phyloP scores from a whole-genome alignment of 768 basidiomycete genomes.

The Rhodotorula diobovata region DNA sequence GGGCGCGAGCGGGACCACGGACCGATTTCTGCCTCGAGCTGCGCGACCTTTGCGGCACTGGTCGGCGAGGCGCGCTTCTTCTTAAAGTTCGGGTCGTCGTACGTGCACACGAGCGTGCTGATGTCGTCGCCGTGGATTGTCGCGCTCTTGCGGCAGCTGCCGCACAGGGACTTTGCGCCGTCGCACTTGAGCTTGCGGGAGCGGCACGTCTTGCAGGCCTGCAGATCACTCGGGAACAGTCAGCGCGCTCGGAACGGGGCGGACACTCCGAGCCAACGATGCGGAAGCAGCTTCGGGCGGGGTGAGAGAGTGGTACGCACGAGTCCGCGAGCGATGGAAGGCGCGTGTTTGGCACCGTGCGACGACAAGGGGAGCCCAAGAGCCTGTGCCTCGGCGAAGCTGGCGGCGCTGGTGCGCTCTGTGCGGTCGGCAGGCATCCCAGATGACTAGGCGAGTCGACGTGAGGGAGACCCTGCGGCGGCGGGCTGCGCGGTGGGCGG shows the following conservation, averaged over 20 bases:
- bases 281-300: too few relatives aligned
- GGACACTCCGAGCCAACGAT: too few relatives aligned
- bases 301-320: too few relatives aligned
- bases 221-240: background rate
- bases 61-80: conserved; percentile 19
- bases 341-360: background rate
- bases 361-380: background rate
- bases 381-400: background rate
- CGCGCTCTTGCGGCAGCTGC: background rate
- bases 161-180: conserved; percentile 11
- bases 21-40: conserved; percentile 27
- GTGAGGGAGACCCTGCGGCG: too few relatives aligned
- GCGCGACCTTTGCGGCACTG: conserved; percentile 6
- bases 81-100: conserved; percentile 4
- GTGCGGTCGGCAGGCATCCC: conserved; percentile 20
- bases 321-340: conserved; percentile 13
- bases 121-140: conserved; percentile 8
- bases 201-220: conserved; percentile 18
- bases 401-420: background rate
- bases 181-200: conserved; percentile 33
- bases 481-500: too few relatives aligned
- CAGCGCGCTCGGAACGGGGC: background rate
- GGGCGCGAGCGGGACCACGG: background rate
- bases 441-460: too few relatives aligned
- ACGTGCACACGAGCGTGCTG: background rate